Conservation (phyloP, 169 alveolate species). For the Theileria annulata region DNA sequence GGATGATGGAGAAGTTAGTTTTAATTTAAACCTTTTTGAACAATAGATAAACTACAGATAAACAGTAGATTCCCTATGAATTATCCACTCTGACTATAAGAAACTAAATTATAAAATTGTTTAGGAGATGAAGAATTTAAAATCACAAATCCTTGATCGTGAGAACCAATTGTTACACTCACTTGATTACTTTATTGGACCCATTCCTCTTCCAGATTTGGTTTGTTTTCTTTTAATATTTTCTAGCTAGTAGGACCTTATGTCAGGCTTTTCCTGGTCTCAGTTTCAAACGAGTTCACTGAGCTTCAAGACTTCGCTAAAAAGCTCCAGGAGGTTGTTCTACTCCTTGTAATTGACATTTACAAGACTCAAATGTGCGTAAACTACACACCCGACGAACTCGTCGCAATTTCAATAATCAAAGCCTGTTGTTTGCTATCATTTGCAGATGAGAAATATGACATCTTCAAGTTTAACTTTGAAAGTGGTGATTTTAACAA, state of each 20-base stretch:
- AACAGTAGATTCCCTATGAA: no score
- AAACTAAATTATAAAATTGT: not conserved
- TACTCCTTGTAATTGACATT: slow-evolving; percentile 48
- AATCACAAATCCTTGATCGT: slow-evolving; percentile 43
- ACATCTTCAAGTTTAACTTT: not conserved
- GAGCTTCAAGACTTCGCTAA: slow-evolving; percentile 33
- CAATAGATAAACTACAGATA: no score
- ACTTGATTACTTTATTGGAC: slow-evolving; percentile 60
- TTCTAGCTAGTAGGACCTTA: slow-evolving; percentile 44
- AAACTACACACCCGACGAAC: slow-evolving; percentile 55
- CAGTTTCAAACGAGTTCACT: slow-evolving; percentile 32
- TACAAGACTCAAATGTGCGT: slow-evolving; percentile 59
- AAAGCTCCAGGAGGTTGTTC: slow-evolving; percentile 32
- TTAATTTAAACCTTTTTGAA: no score
- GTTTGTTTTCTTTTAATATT: slow-evolving; percentile 17
- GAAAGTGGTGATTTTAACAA: not conserved
- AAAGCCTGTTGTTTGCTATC: slow-evolving; percentile 41
- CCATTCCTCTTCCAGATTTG: slow-evolving; percentile 50
- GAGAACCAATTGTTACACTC: slow-evolving; percentile 58
- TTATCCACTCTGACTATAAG: not conserved
- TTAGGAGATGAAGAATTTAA: slow-evolving; percentile 53
- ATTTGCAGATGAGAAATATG: slow-evolving; percentile 4
- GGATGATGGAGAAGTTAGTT: slow-evolving; percentile 53
- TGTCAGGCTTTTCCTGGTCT: slow-evolving; percentile 41
- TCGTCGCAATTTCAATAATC: slow-evolving; percentile 44